phyloP scores from a whole-genome alignment of 2,329 filamentous ascomycete genomes.

The Incumbomyces lentus region DNA sequence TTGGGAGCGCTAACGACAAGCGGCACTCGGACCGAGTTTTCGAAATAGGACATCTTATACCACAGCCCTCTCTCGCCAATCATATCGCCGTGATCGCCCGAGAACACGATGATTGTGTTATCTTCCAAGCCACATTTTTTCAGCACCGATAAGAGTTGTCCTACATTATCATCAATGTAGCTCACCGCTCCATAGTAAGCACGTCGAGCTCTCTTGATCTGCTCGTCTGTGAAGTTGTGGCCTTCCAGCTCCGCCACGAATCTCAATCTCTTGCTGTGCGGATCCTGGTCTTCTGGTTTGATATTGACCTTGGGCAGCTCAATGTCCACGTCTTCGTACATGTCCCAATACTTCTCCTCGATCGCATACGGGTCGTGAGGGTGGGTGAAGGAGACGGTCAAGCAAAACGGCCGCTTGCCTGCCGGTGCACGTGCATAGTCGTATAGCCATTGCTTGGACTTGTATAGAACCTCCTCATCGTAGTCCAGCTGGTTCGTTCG shows the following conservation, averaged over 20 bases:
- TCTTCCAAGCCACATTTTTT: conserved; percentile 70
- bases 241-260: conserved; percentile 81
- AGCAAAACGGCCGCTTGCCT: conserved; percentile 65
- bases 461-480: conserved; percentile 92
- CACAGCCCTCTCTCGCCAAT: conserved; percentile 82
- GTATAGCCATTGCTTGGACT: conserved; percentile 78
- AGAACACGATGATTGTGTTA: conserved; percentile 85
- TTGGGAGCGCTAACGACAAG: conserved; percentile 74
- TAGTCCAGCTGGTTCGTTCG: conserved; percentile 93
- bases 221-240: conserved; percentile 71
- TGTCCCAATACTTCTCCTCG: conserved; percentile 84
- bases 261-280: conserved; percentile 76
- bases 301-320: conserved; percentile 61
- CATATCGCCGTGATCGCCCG: conserved; percentile 92
- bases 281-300: conserved; percentile 70
- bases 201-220: conserved; percentile 72
- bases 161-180: conserved; percentile 88
- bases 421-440: conserved; percentile 72
- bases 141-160: conserved; percentile 65
- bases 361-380: conserved; percentile 94
- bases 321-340: conserved; percentile 83
- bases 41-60: conserved; percentile 97
- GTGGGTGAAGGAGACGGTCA: conserved; percentile 89
- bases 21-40: conserved; percentile 80
- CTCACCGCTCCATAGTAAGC: conserved; percentile 90